Evolutionary conservation across 352 stramenopile species (phyloP), one percentile per base, ranked within the genome.

Genomic region (Lagenidium giganteum): DNA sequence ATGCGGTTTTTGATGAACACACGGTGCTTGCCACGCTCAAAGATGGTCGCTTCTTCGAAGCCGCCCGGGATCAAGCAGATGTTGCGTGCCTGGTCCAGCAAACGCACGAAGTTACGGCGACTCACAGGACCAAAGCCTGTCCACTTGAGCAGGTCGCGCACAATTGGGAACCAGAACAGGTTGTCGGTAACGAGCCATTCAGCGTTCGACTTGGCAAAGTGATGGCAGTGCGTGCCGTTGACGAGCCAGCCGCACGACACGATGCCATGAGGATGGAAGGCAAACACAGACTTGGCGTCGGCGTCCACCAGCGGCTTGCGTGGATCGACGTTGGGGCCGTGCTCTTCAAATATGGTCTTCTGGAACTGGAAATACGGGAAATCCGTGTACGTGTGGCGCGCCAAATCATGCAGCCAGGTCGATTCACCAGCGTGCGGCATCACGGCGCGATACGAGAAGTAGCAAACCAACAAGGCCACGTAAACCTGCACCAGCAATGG

Each of bases 21-120:
- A 25, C 76, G 63, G 51, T 91, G 78, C 17, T 67, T 57, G 6
- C 57, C 55, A 3, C 57, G 52, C 22, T 61, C 59, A 25, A 12
- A 86, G 13, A 93, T 53, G 25, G 77, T 90, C 17, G 64, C 73
- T 67, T 98, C 94, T 57, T 98, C 88, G 51, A 98, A 97, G 12
- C 94, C 94, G 9, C 94, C 93, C 0, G 93, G 91, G 13, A 95
- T 57, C 14, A 98, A 54, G 14, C 60, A 77, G 47, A 93, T 27
- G 58, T 90, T 95, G 30, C 78, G 58, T 0, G 61, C 62, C 1
- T 61, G 56, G 8, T 40, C 44, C 70, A 87, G 81, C 32, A 89
- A 56, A 3, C 22, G 23, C 4, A 61, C 48, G 47, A 92, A 82
- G 13, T 38, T 79, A 1, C 26, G 3, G 52, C 78, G 86, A 27